Base-by-base conservation (phyloP, 768 basidiomycete species). In the Sporobolomyces pararoseus region DNA sequence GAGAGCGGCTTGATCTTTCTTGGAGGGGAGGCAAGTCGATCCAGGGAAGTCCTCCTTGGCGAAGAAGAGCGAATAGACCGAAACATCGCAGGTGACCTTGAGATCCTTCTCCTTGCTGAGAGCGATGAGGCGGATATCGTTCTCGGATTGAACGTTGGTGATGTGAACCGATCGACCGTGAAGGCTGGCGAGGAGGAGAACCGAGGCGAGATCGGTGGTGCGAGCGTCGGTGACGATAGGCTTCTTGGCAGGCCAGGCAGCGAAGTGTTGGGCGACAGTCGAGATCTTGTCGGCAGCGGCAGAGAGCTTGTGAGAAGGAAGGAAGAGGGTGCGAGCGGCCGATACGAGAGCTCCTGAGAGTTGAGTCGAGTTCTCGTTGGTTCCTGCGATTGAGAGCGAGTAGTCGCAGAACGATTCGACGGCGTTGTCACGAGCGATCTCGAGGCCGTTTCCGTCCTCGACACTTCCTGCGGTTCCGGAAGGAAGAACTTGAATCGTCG, bases 81-180 rank as follows among this genome's bases (percentile, higher is more conserved):
- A 87, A 37, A 96, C 91, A 75, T 99, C 96, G 79, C 95, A 98
- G 4, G 95, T 97, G 58, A 97, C 95, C 76, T 90, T 89, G 75
- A 98, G 85, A 17, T 89, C 83, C 82, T 92, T 94, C 49, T 88
- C 88, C 82, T 99, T 99, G 84, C 91, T 93, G 46, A 99, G 83
- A 3, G 89, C 87, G 78, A 99, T 97, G 66, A 99, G 82, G 35
- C 89, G 83, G 55, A 99, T 82, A 77, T 98, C 96, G 63, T 94
- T 91, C 73, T 85, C 84, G 71, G 84, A 88, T 70, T 87, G 87
- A 37, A 98, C 90, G 75, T 94, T 89, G 13, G 90, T 90, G 73
- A 98, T 85, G 79, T 99, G 96, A 14, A 98, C 85, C 73, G 85
- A 87, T 69, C 92, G 87, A 76, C 84, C 87, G 80, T 98, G 88